Evolutionary conservation across 306 rosid species (phyloP).

Genomic region (Ammopiptanthus mongolicus): DNA sequence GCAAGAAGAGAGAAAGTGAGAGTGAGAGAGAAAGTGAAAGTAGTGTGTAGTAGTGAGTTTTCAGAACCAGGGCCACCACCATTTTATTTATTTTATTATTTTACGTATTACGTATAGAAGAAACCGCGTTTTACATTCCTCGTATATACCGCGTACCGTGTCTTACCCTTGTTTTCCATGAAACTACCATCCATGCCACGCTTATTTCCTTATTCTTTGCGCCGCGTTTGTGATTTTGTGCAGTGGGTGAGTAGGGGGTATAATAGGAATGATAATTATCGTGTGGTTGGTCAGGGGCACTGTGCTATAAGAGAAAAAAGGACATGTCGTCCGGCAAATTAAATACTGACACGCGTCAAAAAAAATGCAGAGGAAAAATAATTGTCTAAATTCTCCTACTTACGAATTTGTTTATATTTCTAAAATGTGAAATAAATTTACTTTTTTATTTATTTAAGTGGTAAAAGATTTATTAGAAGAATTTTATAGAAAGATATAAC

Average conservation of each 20-base stretch:
- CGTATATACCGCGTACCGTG: conserved; percentile 36
- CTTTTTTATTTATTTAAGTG: too few species aligned
- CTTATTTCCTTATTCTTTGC: not conserved
- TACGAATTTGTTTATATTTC: too few species aligned
- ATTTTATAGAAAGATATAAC: too few species aligned
- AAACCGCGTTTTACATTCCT: conserved; percentile 39
- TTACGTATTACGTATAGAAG: not conserved
- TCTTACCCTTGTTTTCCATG: not conserved
- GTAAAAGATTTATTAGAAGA: too few species aligned
- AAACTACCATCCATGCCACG: conserved; percentile 14
- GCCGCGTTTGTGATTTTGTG: too few species aligned
- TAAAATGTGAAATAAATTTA: too few species aligned
- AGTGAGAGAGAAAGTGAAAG: not conserved
- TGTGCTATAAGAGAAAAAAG: not conserved
- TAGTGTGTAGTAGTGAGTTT: not conserved
- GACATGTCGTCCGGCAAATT: conserved; percentile 23
- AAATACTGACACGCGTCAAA: conserved; percentile 1
- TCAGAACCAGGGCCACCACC: not conserved
- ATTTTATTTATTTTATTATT: too few species aligned
- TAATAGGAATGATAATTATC: not conserved
- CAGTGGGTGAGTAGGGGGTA: not conserved
- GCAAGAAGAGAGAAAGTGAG: not conserved
- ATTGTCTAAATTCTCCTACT: too few species aligned
- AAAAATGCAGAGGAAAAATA: not conserved
- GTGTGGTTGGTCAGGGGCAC: not conserved